Evolutionary conservation across 139 green algal genomes (phyloP).

Genomic region (Deuterostichococcus epilithicus): DNA sequence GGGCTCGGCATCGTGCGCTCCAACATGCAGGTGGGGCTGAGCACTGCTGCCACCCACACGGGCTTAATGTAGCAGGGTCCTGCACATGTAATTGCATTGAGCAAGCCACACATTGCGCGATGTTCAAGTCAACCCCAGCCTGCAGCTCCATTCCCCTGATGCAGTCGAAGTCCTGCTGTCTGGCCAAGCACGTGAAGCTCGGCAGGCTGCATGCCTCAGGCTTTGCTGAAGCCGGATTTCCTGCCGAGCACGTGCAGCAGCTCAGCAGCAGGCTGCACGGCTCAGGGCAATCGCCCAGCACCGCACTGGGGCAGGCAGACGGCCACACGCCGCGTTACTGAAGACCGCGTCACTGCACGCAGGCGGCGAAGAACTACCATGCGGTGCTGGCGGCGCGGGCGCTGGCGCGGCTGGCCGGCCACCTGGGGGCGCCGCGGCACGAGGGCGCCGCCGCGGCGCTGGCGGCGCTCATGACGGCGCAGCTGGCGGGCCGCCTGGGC

Average conservation of each 20-base stretch:
- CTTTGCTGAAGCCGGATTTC: no score
- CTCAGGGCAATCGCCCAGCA: no score
- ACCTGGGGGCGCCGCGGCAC: constrained; percentile 13
- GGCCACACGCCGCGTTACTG: neutral
- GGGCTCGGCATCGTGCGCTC: constrained; percentile 27
- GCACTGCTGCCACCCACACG: neutral
- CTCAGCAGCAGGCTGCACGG: no score
- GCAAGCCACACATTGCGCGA: no score
- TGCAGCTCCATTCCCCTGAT: no score
- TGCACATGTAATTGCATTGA: no score
- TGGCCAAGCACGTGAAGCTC: no score
- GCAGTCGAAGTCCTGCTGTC: no score
- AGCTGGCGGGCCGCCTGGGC: constrained; percentile 61
- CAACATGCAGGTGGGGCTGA: constrained; percentile 46
- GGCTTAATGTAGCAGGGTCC: no score
- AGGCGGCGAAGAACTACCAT: constrained; percentile 64
- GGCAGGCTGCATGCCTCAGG: no score
- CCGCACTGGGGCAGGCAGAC: neutral
- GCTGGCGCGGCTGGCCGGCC: constrained; percentile 47
- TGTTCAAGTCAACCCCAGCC: no score
- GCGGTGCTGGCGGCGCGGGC: constrained; percentile 72
- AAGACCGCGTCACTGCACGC: constrained; percentile 1
- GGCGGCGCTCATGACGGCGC: constrained; percentile 68
- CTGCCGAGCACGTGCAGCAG: no score
- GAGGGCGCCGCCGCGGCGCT: constrained; percentile 41